Evolutionary conservation across 495 filamentous ascomycete species (phyloP), one percentile per base, ranked within the genome.

Genomic region (Aspergillus funiculosus): DNA sequence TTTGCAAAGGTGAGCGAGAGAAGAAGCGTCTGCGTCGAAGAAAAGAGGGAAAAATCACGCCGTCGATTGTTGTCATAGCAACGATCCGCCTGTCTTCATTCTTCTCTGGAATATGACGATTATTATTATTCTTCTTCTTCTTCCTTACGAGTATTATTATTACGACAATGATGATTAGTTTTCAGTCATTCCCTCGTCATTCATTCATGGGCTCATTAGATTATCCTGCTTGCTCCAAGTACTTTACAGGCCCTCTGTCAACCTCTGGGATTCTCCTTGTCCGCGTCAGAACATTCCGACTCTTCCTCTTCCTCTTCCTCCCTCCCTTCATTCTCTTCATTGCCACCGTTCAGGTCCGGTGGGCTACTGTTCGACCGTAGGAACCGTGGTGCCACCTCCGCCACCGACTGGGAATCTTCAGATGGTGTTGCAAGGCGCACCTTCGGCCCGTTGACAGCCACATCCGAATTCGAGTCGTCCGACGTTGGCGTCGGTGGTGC

Each of bases 401-500:
- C 48, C 41, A 63, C 24, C 6, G 47, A 39, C 31, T 54, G 46
- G 11, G 53, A 31, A 11, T 57, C 54, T 18, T 45, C 56, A 25
- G 51, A 55, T 9, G 51, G 39, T 15, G 38, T 43, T 13, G 14
- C 25, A 26, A 50, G 52, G 10, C 37, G 17, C 28, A 13, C 43
- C 42, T 18, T 15, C 61, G 46, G 6, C 46, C 50, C 8, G 50
- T 40, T 37, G 11, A 18, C 50, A 6, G 48, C 60, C 15, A 50
- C 31, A 36, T 63, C 62, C 31, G 39, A 34, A 24, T 28, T 25
- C 7, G 59, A 50, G 14, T 53, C 53, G 37, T 62, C 63, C 17
- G 68, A 72, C 0, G 59, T 60, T 4, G 71, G 74, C 14, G 74
- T 79, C 15, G 72, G 73, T 11, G 75, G 76, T 13, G 66, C 54